phyloP scores from a whole-genome alignment of 768 basidiomycete species.

The Myochromella boudieri region DNA sequence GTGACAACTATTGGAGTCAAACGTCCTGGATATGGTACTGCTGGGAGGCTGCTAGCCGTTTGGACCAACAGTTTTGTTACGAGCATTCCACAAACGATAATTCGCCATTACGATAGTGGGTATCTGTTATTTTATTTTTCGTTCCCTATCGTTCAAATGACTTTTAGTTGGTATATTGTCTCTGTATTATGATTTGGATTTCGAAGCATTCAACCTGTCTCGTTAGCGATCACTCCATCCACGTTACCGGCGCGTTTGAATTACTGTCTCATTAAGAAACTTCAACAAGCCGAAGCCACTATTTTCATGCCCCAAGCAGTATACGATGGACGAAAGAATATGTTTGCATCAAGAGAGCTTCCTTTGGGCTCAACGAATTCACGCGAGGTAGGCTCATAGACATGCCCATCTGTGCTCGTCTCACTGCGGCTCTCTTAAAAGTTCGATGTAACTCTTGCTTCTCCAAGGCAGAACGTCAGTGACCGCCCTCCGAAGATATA shows the following conservation, averaged over 20 bases:
- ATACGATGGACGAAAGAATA: slow-evolving; percentile 70
- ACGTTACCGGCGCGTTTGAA: slow-evolving; percentile 63
- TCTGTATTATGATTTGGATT: background rate
- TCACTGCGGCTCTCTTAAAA: too few relatives aligned
- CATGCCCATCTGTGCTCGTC: slow-evolving; percentile 30
- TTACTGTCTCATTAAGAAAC: slow-evolving; percentile 59
- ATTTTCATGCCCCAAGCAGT: slow-evolving; percentile 71
- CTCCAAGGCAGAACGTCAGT: slow-evolving; percentile 37
- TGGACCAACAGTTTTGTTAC: slow-evolving; percentile 20
- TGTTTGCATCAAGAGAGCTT: slow-evolving; percentile 14
- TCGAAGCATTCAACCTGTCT: background rate
- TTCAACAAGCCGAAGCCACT: slow-evolving; percentile 60
- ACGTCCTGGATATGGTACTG: slow-evolving; percentile 31
- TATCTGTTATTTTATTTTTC: background rate
- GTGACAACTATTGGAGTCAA: slow-evolving; percentile 32
- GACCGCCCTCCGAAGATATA: slow-evolving; percentile 46
- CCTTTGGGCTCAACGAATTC: slow-evolving; percentile 8
- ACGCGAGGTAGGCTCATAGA: slow-evolving; percentile 4
- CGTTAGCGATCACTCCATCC: slow-evolving; percentile 11
- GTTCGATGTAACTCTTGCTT: slow-evolving; percentile 31
- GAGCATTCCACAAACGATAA: slow-evolving; percentile 13
- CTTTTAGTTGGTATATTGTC: slow-evolving; percentile 17
- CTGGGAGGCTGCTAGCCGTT: slow-evolving; percentile 26
- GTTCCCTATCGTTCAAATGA: background rate
- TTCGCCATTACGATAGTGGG: slow-evolving; percentile 25